Conservation (phyloP, 768 basidiomycete genomes). For the Fibroporia radiculosa region DNA sequence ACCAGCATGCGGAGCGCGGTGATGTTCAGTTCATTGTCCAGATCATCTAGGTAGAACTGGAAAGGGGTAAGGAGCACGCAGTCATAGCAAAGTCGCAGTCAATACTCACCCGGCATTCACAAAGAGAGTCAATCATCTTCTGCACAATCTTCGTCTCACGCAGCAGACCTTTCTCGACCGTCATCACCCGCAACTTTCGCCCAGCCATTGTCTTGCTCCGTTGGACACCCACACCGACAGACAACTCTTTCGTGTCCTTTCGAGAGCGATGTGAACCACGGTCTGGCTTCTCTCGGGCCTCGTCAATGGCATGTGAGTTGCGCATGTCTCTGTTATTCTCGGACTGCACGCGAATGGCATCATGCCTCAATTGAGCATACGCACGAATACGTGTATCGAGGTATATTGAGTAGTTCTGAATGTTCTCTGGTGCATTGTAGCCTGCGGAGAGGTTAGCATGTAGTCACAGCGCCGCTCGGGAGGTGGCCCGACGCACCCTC, state of each 20-base stretch:
- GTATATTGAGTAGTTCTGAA: conserved; percentile 83
- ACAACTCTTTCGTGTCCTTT: conserved; percentile 13
- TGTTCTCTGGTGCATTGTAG: conserved; percentile 77
- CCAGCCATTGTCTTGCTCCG: conserved; percentile 77
- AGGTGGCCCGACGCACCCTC: conserved; percentile 56
- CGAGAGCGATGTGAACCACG: conserved; percentile 19
- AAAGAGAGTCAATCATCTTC: conserved; percentile 77
- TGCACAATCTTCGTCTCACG: conserved; percentile 91
- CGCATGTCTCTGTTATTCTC: conserved; percentile 87
- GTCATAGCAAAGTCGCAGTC: conserved; percentile 1
- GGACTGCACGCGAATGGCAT: conserved; percentile 87
- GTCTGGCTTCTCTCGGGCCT: conserved; percentile 45
- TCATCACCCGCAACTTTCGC: conserved; percentile 81
- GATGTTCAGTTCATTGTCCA: conserved; percentile 87
- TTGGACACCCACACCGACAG: conserved; percentile 21
- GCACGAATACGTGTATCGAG: conserved; percentile 83
- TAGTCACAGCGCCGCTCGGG: neutral
- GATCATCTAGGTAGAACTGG: conserved; percentile 89
- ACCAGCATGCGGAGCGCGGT: conserved; percentile 89
- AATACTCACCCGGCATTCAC: conserved; percentile 81
- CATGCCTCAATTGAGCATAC: conserved; percentile 88
- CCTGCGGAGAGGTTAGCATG: conserved; percentile 37
- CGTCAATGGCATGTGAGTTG: conserved; percentile 54
- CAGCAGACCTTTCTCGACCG: conserved; percentile 92
- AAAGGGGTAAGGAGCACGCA: neutral